A percentile compares a stretch with the other conserved stretches of the same genome.
Conservation (phyloP, 345 rosid genomes). For the Isatis tinctoria region DNA sequence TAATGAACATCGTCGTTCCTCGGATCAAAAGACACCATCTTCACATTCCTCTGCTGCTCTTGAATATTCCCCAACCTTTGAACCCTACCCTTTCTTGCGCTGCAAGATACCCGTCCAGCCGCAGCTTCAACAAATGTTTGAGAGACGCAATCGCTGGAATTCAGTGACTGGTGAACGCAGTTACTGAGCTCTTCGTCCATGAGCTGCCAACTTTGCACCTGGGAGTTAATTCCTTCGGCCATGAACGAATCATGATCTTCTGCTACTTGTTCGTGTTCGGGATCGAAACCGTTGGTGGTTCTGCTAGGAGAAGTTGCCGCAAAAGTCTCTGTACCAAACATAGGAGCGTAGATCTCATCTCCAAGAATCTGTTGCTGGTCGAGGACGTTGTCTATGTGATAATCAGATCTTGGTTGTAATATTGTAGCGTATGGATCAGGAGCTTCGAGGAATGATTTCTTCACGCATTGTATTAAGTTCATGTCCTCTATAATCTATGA, state of each 20-base stretch:
- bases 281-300: constrained; percentile 35
- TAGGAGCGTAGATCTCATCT: constrained; percentile 36
- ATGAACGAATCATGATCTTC: constrained; percentile 49
- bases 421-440: constrained; percentile 36
- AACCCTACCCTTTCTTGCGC: constrained; percentile 31
- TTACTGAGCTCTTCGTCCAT: constrained; percentile 70
- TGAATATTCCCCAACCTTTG: constrained; percentile 19
- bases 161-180: constrained; percentile 53
- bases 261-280: constrained; percentile 28
- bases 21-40: constrained; percentile 28
- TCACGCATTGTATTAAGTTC: constrained; percentile 51
- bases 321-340: constrained; percentile 36
- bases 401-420: constrained; percentile 29
- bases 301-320: constrained; percentile 39
- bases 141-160: constrained; percentile 68
- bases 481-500: constrained; percentile 66
- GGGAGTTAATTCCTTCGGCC: constrained; percentile 58
- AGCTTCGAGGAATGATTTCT: constrained; percentile 54
- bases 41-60: constrained; percentile 37
- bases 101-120: constrained; percentile 29
- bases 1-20: constrained; percentile 51
- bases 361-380: constrained; percentile 31
- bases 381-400: constrained; percentile 25
- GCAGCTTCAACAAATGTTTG: constrained; percentile 49
- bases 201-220: constrained; percentile 61